Percentiles rank a stretch among this genome's conserved stretches.
Evolutionary conservation across 305 asterid species (phyloP).

Genomic region (Fraxinus angustifolia): DNA sequence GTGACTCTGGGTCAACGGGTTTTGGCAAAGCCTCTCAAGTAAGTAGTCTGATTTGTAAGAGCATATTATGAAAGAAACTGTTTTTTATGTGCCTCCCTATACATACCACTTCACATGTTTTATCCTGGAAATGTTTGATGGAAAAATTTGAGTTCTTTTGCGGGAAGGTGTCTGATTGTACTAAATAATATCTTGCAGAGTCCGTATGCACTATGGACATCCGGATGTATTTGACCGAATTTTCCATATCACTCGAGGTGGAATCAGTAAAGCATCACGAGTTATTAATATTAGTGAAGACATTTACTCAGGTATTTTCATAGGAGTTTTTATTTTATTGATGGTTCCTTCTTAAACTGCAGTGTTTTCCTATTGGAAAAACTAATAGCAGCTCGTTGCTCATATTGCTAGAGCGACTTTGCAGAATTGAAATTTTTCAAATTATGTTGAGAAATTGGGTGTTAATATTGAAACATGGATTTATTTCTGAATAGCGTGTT

Average conservation of each 20-base stretch:
- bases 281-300: slow-evolving; percentile 97
- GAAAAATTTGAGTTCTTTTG: slow-evolving; percentile 3
- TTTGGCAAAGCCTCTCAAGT: slow-evolving; percentile 94
- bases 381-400: slow-evolving; percentile 6
- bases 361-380: background rate
- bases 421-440: background rate
- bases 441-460: slow-evolving; percentile 10
- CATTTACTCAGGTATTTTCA: slow-evolving; percentile 73
- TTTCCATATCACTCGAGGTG: slow-evolving; percentile 96
- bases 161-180: slow-evolving; percentile 17
- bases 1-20: slow-evolving; percentile 99
- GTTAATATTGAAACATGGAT: slow-evolving; percentile 8
- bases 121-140: slow-evolving; percentile 17
- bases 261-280: slow-evolving; percentile 96
- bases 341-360: background rate
- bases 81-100: background rate
- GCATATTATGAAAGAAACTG: slow-evolving; percentile 10
- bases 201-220: slow-evolving; percentile 99
- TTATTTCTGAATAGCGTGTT: background rate
- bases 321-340: slow-evolving; percentile 7
- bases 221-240: slow-evolving; percentile 96
- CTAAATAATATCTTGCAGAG: slow-evolving; percentile 48
- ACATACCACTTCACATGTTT: slow-evolving; percentile 6
- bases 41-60: slow-evolving; percentile 28
- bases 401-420: background rate